phyloP scores from a whole-genome alignment of 129 eudicot genomes.

The Tagetes erecta region DNA sequence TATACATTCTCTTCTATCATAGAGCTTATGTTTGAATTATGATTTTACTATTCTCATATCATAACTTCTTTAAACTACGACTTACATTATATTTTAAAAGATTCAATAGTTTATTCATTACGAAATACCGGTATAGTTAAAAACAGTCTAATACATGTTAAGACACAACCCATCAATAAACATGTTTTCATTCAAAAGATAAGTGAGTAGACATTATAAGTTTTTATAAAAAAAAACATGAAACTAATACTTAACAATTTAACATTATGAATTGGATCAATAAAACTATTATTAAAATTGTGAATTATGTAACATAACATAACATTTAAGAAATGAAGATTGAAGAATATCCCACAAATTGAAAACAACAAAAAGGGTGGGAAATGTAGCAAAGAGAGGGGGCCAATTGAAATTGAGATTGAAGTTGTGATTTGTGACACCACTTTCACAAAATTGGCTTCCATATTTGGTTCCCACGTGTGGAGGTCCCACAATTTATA shows the following conservation, averaged over 20 bases:
- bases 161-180: not conserved
- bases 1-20: no score
- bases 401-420: not conserved
- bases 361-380: not conserved
- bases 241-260: not conserved
- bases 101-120: no score
- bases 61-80: no score
- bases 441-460: slow-evolving; percentile 14
- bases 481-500: not conserved
- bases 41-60: no score
- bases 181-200: not conserved
- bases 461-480: not conserved
- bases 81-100: no score
- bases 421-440: slow-evolving; percentile 17
- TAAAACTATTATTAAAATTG: no score
- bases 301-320: no score
- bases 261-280: no score
- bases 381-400: not conserved
- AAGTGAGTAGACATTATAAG: not conserved
- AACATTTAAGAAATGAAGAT: not conserved
- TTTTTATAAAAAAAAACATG: not conserved
- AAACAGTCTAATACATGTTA: no score
- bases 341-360: not conserved
- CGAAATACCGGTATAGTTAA: no score
- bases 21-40: no score